These are phyloP conservation scores for Vachellia collinsii DNA, from an alignment of 306 rosid genomes.

Conservation along the genomic window DNA sequence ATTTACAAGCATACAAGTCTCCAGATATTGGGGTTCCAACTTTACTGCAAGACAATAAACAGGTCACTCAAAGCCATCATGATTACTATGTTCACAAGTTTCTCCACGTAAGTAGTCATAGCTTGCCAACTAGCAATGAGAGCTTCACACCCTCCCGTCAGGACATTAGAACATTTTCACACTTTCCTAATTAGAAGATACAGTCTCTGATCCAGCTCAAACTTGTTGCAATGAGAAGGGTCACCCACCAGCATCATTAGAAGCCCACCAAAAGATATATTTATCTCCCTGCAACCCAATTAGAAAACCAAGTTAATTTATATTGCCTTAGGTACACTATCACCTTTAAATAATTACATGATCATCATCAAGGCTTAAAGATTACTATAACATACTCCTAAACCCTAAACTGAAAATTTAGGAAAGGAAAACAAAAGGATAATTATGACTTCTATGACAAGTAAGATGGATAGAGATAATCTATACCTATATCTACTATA, in stretches of 20 bases:
- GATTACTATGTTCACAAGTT: neutral
- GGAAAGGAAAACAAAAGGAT: neutral
- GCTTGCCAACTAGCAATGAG: neutral
- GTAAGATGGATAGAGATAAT: neutral
- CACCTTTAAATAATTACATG: neutral
- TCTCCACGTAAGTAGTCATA: neutral
- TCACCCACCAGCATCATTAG: slow-evolving; percentile 93
- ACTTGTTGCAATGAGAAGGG: slow-evolving; percentile 78
- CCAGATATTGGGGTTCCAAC: neutral
- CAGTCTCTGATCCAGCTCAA: slow-evolving; percentile 87
- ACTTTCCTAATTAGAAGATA: slow-evolving; percentile 90
- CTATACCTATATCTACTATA: neutral
- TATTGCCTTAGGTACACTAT: neutral
- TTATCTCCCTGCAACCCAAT: slow-evolving; percentile 59
- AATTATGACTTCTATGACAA: neutral
- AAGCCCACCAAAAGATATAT: slow-evolving; percentile 91
- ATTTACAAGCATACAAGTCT: neutral
- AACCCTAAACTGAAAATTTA: neutral
- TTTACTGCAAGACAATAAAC: neutral
- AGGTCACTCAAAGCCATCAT: neutral
- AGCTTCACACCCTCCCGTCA: slow-evolving; percentile 42
- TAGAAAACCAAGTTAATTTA: neutral
- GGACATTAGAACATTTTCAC: slow-evolving; percentile 29
- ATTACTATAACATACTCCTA: too few relatives aligned
- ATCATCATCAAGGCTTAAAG: neutral